Base-by-base conservation (phyloP, 163 green algal species). In the Chlorella variabilis region DNA sequence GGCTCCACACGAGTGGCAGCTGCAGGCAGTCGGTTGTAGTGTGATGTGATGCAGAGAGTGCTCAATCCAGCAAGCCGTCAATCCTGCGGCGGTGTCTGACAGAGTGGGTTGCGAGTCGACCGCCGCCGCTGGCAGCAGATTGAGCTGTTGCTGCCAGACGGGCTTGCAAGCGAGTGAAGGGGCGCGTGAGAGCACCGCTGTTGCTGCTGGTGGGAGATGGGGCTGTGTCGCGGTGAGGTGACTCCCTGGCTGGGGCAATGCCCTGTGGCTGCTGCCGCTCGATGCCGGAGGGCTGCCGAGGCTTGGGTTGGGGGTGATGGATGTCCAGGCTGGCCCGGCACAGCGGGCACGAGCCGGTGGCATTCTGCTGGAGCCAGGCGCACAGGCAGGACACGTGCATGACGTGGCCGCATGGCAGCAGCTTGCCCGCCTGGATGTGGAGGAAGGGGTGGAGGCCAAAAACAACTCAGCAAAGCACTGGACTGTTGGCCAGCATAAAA, bases 321-420 rank as follows among this genome's bases (percentile, higher is more conserved):
- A 81, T 33, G 33, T 71, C 58, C 34, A 89, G 66, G 51, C 42
- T 41, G 27, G 88, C 91, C 38, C 95, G 90, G 89, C 95, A 98
- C 2, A 93, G 95, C 27, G 95, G 95, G 87, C 95, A 98, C 76
- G 92, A 97, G 42, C 81, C 71, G 29, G 13, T 23, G n/a, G 51
- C 27, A 29, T 45, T 63, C 89, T 98, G 94, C 87, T 98, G 93
- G 61, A 98, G 85, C 95, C 95, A 98, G 7, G 93, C 96, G 75
- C 91, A 87, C n/a, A 98, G 87, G 91, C 97, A 99, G 75, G 96
- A 89, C 56, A 97, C 42, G 82, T 99, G 97, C 88, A 99, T 99
- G 23, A 97, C 91, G 80, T 99, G 97, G 23, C 90, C 89, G 81
- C 97, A 99, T 38, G 89, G 86, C 67, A 99, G 92, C 83, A 96